Evolutionary conservation across 2,329 filamentous ascomycete species (phyloP), one percentile per base, ranked within the genome.

Genomic region (Colletotrichum musae): DNA sequence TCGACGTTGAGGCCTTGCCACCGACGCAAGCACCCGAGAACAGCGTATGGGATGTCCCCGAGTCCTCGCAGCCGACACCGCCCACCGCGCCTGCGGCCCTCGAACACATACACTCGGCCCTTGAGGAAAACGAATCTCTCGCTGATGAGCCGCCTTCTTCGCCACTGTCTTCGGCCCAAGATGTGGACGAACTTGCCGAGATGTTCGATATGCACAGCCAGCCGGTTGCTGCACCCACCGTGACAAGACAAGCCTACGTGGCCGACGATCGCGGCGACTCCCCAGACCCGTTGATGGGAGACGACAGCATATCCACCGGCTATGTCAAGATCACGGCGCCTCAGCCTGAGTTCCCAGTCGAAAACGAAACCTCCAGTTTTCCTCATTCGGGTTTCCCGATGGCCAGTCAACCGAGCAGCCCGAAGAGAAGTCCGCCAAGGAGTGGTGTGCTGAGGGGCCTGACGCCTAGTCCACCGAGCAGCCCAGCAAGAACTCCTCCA

Each of bases 31-130:
- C 68, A 6, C 52, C 64, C 5, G 74, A 79, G 56, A 28, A 47
- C n/a, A 71, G 61, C 43, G 77, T 81, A 36, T 82, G 80, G 80
- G 80, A 80, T 18, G 75, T 82, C 10, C 78, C 79, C 2, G 75
- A 73, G 26, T 82, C 81, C 0, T 72, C 70, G 12, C 71, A 59
- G 28, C 39, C n/a, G n/a, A 45, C 36, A n/a, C 12, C 36, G 6
- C 16, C 18, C 12, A 18, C 16, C 36, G 26, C 43, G 26, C 18
- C 50, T 47, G 16, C 32, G 16, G 51, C 43, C 15, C 21, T 18
- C 13, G 21, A 10, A n/a, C 21, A 32, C 21, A 9, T 43, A 45
- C 32, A 15, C 9, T 26, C 36, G 36, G 39, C 15, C 24, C 41
- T 24, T 32, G 63, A 57, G 16, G 45, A 12, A 16, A 24, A 16